Base-by-base conservation (phyloP, 108 stramenopile species). In the Nitzschia inconspicua region DNA sequence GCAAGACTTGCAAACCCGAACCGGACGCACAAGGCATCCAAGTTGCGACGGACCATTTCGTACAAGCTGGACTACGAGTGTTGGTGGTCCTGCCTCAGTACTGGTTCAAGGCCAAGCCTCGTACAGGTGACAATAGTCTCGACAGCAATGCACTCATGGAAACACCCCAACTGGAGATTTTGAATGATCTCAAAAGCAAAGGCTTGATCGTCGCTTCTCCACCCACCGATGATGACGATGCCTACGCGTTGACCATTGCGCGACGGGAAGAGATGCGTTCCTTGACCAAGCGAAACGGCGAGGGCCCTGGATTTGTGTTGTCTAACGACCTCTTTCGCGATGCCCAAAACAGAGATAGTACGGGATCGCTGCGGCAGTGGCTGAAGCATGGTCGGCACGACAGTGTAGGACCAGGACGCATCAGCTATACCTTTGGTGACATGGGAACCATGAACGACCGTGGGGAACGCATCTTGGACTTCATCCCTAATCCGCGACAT, bases 271-370 rank as follows among this genome's bases (percentile, higher is more conserved):
- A 78, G 34, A 63, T 44, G 26, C 70, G 80, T 29, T 52, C 64
- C 3, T 32, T 65, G 57, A 64, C 63, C 65, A 48, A 56, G 7
- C 57, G 65, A n/a, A 58, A 78, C 44, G 75, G 59, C 14, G 60
- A 47, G 25, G 81, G 84, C 9, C 70, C 79, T 28, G 91, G 82
- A 2, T 89, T 77, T 66, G 79, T 88, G 3, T 47, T 92, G 16
- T 81, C 79, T 27, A 87, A 87, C 65, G 91, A 92, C 47, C 64
- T 88, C 72, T 92, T 87, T 69, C 85, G 88, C 23, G 91, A 92
- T 77, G 91, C 91, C 10, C 63, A 78, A 44, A 59, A 54, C 11
- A 57, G 91, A 22, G 85, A 92, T 75, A 48, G 52, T 18, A 68
- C 65, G 1, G 51, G 48, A 22, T 43, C 42, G 1, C 24, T 84